Evolutionary conservation across 495 filamentous ascomycete genomes (phyloP).

Genomic region (Ascobolus immersus): DNA sequence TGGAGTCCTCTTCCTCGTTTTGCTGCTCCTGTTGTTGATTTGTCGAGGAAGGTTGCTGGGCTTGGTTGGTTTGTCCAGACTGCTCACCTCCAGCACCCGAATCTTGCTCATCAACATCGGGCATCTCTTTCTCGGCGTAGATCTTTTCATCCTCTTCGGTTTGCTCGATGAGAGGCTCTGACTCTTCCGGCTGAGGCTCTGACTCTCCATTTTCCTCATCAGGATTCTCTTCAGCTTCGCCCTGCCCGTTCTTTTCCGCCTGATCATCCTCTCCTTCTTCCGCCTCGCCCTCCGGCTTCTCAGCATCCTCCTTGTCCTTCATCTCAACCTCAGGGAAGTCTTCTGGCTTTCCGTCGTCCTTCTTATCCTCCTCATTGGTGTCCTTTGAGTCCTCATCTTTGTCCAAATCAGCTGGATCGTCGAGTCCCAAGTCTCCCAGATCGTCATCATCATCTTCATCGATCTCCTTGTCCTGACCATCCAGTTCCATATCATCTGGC

Average conservation of each 20-base stretch:
- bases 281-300: slow-evolving; percentile 7
- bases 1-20: slow-evolving; percentile 7
- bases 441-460: slow-evolving; percentile 42
- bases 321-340: slow-evolving; percentile 13
- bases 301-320: slow-evolving; percentile 3
- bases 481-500: slow-evolving; percentile 48
- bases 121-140: slow-evolving; percentile 32
- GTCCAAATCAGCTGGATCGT: slow-evolving; percentile 30
- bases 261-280: slow-evolving; percentile 11
- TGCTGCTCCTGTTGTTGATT: slow-evolving; percentile 25
- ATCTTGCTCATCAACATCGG: slow-evolving; percentile 45
- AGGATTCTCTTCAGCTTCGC: slow-evolving; percentile 19
- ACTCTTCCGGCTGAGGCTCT: slow-evolving; percentile 21
- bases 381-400: slow-evolving; percentile 21
- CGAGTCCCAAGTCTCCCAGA: slow-evolving; percentile 41
- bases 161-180: slow-evolving; percentile 23
- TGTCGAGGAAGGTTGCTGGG: slow-evolving; percentile 14
- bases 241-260: slow-evolving; percentile 13
- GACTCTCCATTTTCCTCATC: slow-evolving; percentile 23
- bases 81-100: slow-evolving; percentile 24
- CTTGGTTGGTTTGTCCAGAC: slow-evolving; percentile 9
- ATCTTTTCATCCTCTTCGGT: slow-evolving; percentile 25
- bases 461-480: slow-evolving; percentile 34
- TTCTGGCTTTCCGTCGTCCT: slow-evolving; percentile 26
- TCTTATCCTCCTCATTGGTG: slow-evolving; percentile 28